Evolutionary conservation across 2,329 filamentous ascomycete species (phyloP), one percentile per base, ranked within the genome.

Genomic region (Emmonsiellopsis sp.): DNA sequence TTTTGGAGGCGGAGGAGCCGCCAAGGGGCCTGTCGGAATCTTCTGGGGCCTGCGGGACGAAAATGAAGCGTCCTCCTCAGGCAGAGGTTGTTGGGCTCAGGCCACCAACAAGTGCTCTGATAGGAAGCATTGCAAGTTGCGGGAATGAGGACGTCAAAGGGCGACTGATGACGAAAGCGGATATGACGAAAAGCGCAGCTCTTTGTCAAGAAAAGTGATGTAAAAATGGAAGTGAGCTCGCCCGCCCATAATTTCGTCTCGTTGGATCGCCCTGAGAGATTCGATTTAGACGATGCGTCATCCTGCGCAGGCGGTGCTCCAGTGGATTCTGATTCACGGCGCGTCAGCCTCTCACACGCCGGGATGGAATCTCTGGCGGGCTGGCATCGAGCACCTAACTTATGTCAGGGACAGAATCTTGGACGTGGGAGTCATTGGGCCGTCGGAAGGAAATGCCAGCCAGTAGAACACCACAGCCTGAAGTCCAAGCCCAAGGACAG

Each of bases 11-110:
- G 21, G 34, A 39, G 21, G 13, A 49, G 17, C 2, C 11, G 34
- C 17, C n/a, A 17, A 39, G 21, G 13, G 40, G 17, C 5, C 11
- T 39, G 34, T 37, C 27, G 45, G 45, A 37, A 48, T 37, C 32
- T 48, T 36, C 33, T 48, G 33, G 33, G 45, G 33, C 45, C 37
- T 10, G 45, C 10, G 45, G 37, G 33, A 14, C 11, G 33, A 33
- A 37, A 49, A 40, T 40, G 36, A 40, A 40, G 47, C 47, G 36
- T n/a, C 47, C 36, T 49, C 6, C 40, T 49, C 47, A 49, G 47
- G 47, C 47, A 39, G 47, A 49, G 40, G 31, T 49, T 49, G 40
- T 31, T 40, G 47, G 47, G 17, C 17, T 49, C 34, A 40, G 27
- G 45, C 8, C 17, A 27, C 9, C 33, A n/a, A 34, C 34, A 48